phyloP scores from a whole-genome alignment of 2,329 filamentous ascomycete species.

The Aspergillus pseudotamarii region DNA sequence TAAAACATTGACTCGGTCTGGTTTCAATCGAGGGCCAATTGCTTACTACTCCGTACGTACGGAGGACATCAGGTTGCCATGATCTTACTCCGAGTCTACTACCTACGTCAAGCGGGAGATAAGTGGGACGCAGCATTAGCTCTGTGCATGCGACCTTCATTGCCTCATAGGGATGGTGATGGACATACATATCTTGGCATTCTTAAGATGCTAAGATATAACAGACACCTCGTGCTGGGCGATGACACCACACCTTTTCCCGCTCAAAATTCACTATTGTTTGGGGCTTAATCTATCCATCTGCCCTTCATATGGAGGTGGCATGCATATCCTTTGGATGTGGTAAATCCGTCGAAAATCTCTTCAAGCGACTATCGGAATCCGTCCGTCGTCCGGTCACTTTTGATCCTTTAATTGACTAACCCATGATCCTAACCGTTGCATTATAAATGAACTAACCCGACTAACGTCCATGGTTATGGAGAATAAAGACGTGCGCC shows the following conservation, averaged over 20 bases:
- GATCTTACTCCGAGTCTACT: not conserved
- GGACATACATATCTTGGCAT: not conserved
- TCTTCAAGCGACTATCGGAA: constrained; percentile 1
- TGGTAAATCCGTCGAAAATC: not conserved
- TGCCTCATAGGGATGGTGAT: constrained; percentile 1
- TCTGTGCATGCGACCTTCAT: not conserved
- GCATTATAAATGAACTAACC: not conserved
- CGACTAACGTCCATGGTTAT: not conserved
- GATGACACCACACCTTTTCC: not conserved
- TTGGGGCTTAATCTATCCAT: not conserved
- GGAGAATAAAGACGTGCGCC: not conserved
- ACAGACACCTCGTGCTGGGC: not conserved
- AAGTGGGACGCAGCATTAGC: not conserved
- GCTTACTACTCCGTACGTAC: not conserved
- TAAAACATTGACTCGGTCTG: not conserved
- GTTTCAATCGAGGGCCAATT: not conserved
- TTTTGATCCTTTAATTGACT: not conserved
- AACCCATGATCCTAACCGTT: not conserved
- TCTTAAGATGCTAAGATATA: not conserved
- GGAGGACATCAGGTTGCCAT: not conserved
- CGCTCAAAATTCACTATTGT: not conserved
- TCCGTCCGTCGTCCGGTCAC: not conserved
- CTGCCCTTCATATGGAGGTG: not conserved
- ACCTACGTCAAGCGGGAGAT: too few relatives aligned
- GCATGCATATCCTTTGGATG: not conserved